These are phyloP conservation scores for Epichloe sp. DNA, from an alignment of 2,329 filamentous ascomycete species.

Conservation along the genomic window DNA sequence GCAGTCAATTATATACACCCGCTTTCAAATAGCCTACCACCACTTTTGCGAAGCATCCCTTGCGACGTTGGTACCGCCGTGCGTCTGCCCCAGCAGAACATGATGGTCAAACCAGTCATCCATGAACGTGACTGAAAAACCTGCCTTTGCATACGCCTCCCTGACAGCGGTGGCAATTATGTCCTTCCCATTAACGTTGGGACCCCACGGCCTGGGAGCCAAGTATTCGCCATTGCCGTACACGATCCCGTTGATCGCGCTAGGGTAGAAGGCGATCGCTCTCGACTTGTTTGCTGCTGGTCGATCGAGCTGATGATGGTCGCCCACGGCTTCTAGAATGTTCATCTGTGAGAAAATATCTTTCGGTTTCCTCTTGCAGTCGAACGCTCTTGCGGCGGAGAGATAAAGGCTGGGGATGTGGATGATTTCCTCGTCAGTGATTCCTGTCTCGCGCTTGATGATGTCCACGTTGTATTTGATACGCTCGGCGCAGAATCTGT, in stretches of 20 bases:
- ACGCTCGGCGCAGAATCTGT: conserved; percentile 3
- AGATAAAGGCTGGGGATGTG: conserved; percentile 12
- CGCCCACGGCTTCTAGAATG: no score
- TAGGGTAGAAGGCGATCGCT: no score
- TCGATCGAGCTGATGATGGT: no score
- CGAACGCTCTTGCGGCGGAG: background rate
- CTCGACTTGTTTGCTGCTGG: no score
- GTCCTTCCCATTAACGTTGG: no score
- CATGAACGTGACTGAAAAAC: no score
- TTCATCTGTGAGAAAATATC: background rate
- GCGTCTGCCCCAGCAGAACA: conserved; percentile 12
- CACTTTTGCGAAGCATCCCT: conserved; percentile 6
- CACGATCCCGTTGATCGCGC: no score
- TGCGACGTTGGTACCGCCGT: conserved; percentile 12
- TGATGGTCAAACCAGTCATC: conserved; percentile 9
- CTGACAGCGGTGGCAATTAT: no score
- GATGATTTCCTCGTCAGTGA: conserved; percentile 11
- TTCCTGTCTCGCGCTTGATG: conserved; percentile 12
- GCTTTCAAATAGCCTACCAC: conserved; percentile 3
- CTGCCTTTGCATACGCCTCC: no score
- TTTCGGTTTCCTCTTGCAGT: background rate
- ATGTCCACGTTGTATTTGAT: conserved; percentile 11
- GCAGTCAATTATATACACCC: no score
- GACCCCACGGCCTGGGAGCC: no score
- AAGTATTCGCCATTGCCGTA: no score